Conservation (phyloP, 768 basidiomycete species). For the Lactarius trivialis region DNA sequence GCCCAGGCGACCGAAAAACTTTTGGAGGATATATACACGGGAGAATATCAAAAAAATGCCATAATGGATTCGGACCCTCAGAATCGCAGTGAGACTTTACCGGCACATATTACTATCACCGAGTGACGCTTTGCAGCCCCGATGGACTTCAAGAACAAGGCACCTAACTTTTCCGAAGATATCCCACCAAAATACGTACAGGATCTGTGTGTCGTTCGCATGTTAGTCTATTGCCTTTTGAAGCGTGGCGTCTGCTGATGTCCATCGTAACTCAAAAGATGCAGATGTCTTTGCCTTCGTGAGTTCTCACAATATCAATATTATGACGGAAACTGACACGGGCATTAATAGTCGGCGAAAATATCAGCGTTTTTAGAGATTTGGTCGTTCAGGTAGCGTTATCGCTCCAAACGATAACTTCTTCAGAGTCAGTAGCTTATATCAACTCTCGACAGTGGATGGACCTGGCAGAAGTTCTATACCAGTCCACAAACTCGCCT, state of each 20-base stretch:
- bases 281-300: constrained; percentile 13
- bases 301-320: neutral
- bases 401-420: neutral
- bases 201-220: constrained; percentile 10
- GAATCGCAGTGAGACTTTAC: neutral
- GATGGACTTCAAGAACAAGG: neutral
- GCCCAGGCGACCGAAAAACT: neutral
- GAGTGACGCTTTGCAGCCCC: neutral
- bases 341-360: constrained; percentile 3
- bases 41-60: constrained; percentile 2
- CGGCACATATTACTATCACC: neutral
- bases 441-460: neutral
- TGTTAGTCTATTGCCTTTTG: neutral
- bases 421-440: neutral
- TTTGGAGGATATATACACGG: constrained; percentile 10
- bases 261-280: neutral
- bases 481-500: neutral
- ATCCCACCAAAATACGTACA: constrained; percentile 1
- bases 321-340: neutral
- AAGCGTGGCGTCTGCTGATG: neutral
- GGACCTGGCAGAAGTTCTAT: neutral
- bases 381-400: neutral
- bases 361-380: neutral
- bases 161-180: neutral
- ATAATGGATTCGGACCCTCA: neutral